Conservation (phyloP, 495 filamentous ascomycete species). For the Hyaloscypha bicolor region DNA sequence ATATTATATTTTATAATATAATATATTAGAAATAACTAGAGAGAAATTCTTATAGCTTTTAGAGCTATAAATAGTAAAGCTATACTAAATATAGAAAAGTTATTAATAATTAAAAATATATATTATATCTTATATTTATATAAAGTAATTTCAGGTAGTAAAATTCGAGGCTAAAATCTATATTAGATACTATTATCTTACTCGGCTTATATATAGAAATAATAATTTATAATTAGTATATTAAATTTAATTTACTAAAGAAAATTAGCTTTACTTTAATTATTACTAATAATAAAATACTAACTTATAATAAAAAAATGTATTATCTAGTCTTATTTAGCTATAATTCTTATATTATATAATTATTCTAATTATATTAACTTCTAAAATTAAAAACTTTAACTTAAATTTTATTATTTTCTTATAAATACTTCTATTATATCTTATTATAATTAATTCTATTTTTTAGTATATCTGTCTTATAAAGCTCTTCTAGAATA, state of each 20-base stretch:
- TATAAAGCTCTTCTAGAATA: not conserved
- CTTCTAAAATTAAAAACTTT: not conserved
- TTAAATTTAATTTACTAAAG: not conserved
- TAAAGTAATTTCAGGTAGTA: not conserved
- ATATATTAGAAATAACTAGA: constrained; percentile 2
- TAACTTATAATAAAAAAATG: not conserved
- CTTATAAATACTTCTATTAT: not conserved
- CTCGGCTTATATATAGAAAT: not conserved
- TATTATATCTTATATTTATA: not conserved
- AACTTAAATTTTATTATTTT: not conserved
- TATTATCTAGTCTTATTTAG: not conserved
- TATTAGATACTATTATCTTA: not conserved
- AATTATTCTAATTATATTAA: not conserved
- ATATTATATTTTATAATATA: not conserved
- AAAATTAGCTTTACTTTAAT: not conserved
- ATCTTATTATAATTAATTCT: not conserved
- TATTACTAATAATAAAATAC: not conserved
- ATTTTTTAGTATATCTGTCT: not conserved
- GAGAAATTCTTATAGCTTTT: not conserved
- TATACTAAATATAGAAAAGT: not conserved
- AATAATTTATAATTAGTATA: not conserved
- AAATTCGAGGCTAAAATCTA: not conserved
- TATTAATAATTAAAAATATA: not conserved
- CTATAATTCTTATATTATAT: not conserved
- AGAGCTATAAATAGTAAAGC: not conserved